Base-by-base conservation (phyloP, 495 filamentous ascomycete species). In the Trichoderma asperelloides region DNA sequence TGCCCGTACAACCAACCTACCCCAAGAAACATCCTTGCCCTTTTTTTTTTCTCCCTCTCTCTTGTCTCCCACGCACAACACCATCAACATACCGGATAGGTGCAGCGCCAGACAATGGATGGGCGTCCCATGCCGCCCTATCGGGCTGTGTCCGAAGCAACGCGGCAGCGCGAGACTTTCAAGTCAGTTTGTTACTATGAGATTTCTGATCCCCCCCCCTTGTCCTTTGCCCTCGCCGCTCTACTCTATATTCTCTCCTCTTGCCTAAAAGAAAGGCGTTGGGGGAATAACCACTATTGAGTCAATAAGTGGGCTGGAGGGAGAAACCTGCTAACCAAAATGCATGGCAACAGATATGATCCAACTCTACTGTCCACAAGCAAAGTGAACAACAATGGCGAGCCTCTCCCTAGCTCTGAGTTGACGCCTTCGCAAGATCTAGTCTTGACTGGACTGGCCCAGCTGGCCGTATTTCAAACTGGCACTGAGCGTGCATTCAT, bases 391-490 rank as follows among this genome's bases (percentile, higher is more conserved):
- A 69, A 71, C 55, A 67, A 68, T 12, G 72, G 65, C 41, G 69
- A 79, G 49, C 65, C 68, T n/a, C 37, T 70, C 11, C 69, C 72
- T n/a, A 69, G 55, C 43, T 60, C 70, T 39, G 67, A 68, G 37
- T 64, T 73, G 49, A 65, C 67, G 62, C 67, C 70, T 2, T 82
- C 82, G 18, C 72, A 75, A 7, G 89, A 90, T 72, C 78, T 83
- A 3, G 85, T 84, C n/a, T 76, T 92, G 23, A 86, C 84, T 0
- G 86, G 85, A 0, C 81, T 90, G 69, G 82, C 87, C 25, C 87
- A 90, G 71, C 75, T 90, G 25, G 86, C 83, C 0, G 77, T 83
- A 27, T 77, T 83, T 40, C 80, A 83, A 11, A 73, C 89, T 62
- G 76, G 80, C 40, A 78, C 78, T 47, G 79, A 80, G 49, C 85